A percentile compares a stretch with the other conserved stretches of the same genome.
phyloP scores from a whole-genome alignment of 2,329 filamentous ascomycete genomes.

The Thielaviopsis populi region DNA sequence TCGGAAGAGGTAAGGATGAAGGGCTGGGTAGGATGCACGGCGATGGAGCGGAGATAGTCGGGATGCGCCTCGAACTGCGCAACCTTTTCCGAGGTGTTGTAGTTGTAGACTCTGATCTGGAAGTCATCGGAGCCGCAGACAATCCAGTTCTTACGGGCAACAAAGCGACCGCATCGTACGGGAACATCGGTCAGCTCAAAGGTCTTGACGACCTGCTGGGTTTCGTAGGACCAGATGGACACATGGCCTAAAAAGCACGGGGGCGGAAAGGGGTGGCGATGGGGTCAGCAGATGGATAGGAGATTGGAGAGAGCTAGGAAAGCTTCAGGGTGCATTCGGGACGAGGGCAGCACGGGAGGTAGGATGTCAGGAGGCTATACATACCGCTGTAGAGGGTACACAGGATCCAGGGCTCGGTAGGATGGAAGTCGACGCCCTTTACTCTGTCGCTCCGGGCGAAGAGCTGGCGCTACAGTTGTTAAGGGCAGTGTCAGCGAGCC shows the following conservation, averaged over 20 bases:
- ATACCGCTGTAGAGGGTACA: constrained; percentile 92
- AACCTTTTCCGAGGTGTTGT: constrained; percentile 98
- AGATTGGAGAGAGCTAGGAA: constrained; percentile 12
- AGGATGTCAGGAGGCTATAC: constrained; percentile 19
- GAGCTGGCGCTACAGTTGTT: constrained; percentile 29
- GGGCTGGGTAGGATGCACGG: constrained; percentile 85
- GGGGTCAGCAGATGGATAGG: constrained; percentile 11
- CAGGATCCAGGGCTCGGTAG: constrained; percentile 89
- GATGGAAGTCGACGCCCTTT: constrained; percentile 95
- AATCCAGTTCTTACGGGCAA: constrained; percentile 98
- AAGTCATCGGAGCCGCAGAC: constrained; percentile 93
- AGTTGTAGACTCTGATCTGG: constrained; percentile 81
- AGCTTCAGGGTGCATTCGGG: background rate
- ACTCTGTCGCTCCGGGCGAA: constrained; percentile 82
- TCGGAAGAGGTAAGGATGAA: constrained; percentile 93
- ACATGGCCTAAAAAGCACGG: constrained; percentile 59
- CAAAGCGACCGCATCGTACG: constrained; percentile 88
- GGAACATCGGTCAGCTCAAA: constrained; percentile 98
- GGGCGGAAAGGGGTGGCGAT: background rate
- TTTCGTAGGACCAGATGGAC: constrained; percentile 98
- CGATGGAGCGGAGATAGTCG: constrained; percentile 95
- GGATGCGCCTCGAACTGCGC: constrained; percentile 94
- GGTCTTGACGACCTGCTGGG: constrained; percentile 91
- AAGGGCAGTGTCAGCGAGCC: constrained; percentile 5
- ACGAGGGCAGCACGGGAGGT: constrained; percentile 2